Conservation (phyloP, 441 rosid genomes). For the Melastoma candidum region DNA sequence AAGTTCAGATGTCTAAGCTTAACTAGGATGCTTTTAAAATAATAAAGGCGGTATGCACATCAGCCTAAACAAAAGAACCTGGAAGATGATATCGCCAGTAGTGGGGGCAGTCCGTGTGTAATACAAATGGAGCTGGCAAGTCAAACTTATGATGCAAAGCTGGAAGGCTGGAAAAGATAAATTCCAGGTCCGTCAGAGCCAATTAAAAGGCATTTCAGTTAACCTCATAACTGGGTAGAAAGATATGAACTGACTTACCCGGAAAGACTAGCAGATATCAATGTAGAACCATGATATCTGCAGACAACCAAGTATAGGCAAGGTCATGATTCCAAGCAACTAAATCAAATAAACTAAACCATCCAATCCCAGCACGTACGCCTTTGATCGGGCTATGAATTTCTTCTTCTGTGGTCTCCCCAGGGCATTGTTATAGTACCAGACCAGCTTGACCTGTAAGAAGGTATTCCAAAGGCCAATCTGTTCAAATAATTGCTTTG, state of each 20-base stretch:
- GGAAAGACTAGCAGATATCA: conserved; percentile 89
- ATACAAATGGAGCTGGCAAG: conserved; percentile 89
- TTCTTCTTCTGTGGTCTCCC: conserved; percentile 84
- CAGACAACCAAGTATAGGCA: conserved; percentile 13
- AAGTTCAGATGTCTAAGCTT: conserved; percentile 9
- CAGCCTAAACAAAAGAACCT: conserved; percentile 30
- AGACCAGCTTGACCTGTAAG: conserved; percentile 71
- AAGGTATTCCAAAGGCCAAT: conserved; percentile 8
- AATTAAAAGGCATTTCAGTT: conserved; percentile 1
- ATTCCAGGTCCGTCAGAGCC: conserved; percentile 3
- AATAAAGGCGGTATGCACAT: background rate
- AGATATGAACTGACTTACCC: conserved; percentile 38
- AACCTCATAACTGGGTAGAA: background rate
- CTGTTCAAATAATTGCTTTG: background rate
- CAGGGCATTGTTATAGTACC: conserved; percentile 86
- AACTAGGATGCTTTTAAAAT: conserved; percentile 10
- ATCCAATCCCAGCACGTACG: conserved; percentile 29
- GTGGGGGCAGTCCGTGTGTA: conserved; percentile 97
- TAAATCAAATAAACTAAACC: background rate
- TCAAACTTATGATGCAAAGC: conserved; percentile 90
- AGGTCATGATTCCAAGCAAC: conserved; percentile 3
- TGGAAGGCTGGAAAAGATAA: conserved; percentile 47
- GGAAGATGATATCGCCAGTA: conserved; percentile 94
- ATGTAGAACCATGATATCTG: conserved; percentile 95
- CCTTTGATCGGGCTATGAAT: conserved; percentile 66